Percentiles rank a stretch among this genome's conserved stretches.
Evolutionary conservation across 2,329 filamentous ascomycete genomes (phyloP).

Genomic region (Aspergillus ruber): DNA sequence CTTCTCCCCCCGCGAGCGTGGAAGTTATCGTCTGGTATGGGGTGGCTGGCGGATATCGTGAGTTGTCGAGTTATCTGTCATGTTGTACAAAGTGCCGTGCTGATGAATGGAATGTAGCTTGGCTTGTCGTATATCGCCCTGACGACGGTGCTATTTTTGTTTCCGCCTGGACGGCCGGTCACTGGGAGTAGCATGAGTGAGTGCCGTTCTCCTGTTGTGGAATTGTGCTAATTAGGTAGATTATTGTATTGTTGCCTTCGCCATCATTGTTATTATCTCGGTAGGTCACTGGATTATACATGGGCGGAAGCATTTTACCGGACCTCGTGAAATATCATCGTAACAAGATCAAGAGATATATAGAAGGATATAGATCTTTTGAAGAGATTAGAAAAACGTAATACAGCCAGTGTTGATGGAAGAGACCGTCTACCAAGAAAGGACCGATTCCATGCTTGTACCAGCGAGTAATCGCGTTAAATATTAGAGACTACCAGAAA

Average conservation of each 20-base stretch:
- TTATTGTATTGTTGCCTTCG: conserved; percentile 47
- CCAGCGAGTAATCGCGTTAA: too few species aligned
- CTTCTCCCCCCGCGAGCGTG: conserved; percentile 58
- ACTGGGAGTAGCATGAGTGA: conserved; percentile 62
- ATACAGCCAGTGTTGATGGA: too few species aligned
- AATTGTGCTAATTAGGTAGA: conserved; percentile 13
- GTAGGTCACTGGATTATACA: conserved; percentile 55
- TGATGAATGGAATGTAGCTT: conserved; percentile 38
- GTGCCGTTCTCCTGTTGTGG: conserved; percentile 13
- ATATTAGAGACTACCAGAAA: too few species aligned
- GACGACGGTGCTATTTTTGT: conserved; percentile 67
- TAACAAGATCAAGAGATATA: neutral
- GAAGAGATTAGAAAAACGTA: neutral
- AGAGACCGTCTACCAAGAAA: too few species aligned
- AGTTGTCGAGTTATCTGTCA: conserved; percentile 7
- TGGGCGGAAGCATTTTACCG: conserved; percentile 54
- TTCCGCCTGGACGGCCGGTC: conserved; percentile 61
- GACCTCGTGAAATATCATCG: conserved; percentile 25
- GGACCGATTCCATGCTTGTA: too few species aligned
- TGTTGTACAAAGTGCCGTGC: neutral
- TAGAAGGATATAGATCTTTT: neutral
- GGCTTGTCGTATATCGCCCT: conserved; percentile 57
- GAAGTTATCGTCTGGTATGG: conserved; percentile 47
- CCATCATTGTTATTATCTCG: conserved; percentile 52
- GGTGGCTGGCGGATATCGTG: conserved; percentile 54